Percentiles rank a stretch among this genome's conserved stretches.
Conservation (phyloP, 1,139 yeast genomes). For the Geotrichum carabidarum region DNA sequence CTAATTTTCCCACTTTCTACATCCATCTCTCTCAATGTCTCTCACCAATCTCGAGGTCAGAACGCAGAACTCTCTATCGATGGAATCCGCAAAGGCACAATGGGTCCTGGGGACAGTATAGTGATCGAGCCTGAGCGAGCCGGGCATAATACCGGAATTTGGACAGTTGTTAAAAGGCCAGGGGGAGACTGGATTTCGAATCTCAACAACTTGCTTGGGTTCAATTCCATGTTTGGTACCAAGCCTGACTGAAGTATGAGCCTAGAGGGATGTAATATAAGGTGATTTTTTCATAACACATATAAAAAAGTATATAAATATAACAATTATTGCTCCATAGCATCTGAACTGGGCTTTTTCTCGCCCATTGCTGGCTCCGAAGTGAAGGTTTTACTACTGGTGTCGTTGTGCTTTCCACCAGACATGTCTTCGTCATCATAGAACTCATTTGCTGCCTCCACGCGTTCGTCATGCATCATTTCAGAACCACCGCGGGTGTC, state of each 20-base stretch:
- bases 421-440: constrained; percentile 38
- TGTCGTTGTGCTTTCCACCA: constrained; percentile 27
- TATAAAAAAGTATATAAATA: constrained; percentile 2
- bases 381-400: background rate
- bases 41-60: constrained; percentile 36
- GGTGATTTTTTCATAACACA: background rate
- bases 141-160: constrained; percentile 55
- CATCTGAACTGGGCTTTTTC: constrained; percentile 21
- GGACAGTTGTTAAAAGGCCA: constrained; percentile 70
- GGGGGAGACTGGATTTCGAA: constrained; percentile 91
- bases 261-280: background rate
- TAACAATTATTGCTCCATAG: constrained; percentile 24
- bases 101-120: constrained; percentile 73
- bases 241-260: background rate
- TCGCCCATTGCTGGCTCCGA: constrained; percentile 4
- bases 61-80: constrained; percentile 56
- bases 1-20: constrained; percentile 70
- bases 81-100: constrained; percentile 67
- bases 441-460: constrained; percentile 40
- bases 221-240: constrained; percentile 69
- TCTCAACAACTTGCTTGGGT: constrained; percentile 79
- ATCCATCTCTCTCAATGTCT: constrained; percentile 59
- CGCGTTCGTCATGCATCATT: constrained; percentile 68
- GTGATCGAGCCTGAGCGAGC: constrained; percentile 45
- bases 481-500: constrained; percentile 92